Evolutionary conservation across 2,329 filamentous ascomycete species (phyloP).

Genomic region (Pleurostoma richardsiae): DNA sequence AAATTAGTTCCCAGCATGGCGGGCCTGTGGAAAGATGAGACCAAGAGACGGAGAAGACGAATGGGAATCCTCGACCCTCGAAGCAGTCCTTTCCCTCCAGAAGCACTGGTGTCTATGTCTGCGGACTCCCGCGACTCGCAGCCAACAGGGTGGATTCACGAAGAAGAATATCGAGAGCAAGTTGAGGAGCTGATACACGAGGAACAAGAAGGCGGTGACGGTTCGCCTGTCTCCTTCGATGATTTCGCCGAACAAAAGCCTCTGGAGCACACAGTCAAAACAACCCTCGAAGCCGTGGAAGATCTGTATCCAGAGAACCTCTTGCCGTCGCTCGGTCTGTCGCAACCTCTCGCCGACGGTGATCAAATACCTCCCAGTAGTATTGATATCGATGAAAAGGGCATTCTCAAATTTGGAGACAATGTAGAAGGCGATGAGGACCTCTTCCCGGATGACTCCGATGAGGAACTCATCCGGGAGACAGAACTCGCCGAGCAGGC

Average conservation of each 20-base stretch:
- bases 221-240: constrained; percentile 51
- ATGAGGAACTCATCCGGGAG: constrained; percentile 40
- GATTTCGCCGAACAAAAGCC: constrained; percentile 54
- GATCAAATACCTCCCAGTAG: constrained; percentile 31
- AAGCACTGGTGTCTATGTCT: constrained; percentile 84
- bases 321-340: constrained; percentile 36
- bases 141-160: constrained; percentile 86
- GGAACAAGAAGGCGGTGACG: constrained; percentile 50
- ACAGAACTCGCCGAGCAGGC: constrained; percentile 14
- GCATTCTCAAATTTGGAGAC: constrained; percentile 35
- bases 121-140: constrained; percentile 69
- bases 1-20: constrained; percentile 93
- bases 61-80: constrained; percentile 60
- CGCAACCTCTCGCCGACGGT: constrained; percentile 18
- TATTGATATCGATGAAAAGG: constrained; percentile 61
- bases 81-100: constrained; percentile 73
- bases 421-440: constrained; percentile 44
- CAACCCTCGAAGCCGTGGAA: constrained; percentile 76
- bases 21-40: constrained; percentile 87
- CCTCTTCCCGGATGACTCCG: constrained; percentile 45
- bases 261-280: constrained; percentile 60
- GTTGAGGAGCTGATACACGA: constrained; percentile 57
- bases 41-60: constrained; percentile 66
- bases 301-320: constrained; percentile 75
- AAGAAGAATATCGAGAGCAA: constrained; percentile 71